A percentile compares a stretch with the other conserved stretches of the same genome.
Conservation (phyloP, 768 basidiomycete species). For the Trametes gibbosa region DNA sequence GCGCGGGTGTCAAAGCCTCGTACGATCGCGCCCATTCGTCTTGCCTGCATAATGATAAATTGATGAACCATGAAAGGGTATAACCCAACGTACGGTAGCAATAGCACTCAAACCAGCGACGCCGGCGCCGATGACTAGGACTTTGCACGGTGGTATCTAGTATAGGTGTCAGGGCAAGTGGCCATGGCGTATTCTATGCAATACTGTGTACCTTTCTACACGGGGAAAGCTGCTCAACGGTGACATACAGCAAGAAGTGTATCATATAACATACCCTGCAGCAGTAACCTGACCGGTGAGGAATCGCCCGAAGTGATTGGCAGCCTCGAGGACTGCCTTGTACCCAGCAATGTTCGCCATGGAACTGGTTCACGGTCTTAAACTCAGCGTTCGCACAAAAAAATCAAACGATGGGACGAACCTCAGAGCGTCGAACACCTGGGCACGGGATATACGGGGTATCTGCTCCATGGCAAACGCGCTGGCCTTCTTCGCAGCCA, state of each 20-base stretch:
- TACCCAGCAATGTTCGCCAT: slow-evolving; percentile 97
- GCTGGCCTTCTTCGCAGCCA: slow-evolving; percentile 65
- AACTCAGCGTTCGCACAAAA: neutral
- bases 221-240: neutral
- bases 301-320: slow-evolving; percentile 86
- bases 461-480: slow-evolving; percentile 92
- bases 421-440: slow-evolving; percentile 89
- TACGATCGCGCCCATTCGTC: slow-evolving; percentile 83
- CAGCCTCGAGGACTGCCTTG: slow-evolving; percentile 88
- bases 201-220: slow-evolving; percentile 41
- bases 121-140: slow-evolving; percentile 84
- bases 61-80: neutral
- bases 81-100: slow-evolving; percentile 55
- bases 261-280: slow-evolving; percentile 59
- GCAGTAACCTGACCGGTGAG: slow-evolving; percentile 90
- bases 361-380: slow-evolving; percentile 43
- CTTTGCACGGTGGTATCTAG: slow-evolving; percentile 84
- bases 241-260: slow-evolving; percentile 16
- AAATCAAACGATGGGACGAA: slow-evolving; percentile 26
- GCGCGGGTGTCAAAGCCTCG: slow-evolving; percentile 86
- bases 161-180: neutral
- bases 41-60: slow-evolving; percentile 44
- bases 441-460: slow-evolving; percentile 86
- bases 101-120: slow-evolving; percentile 89
- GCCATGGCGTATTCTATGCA: neutral